phyloP scores from a whole-genome alignment of 805 yeast species.

The Blastobotrys muscicola region DNA sequence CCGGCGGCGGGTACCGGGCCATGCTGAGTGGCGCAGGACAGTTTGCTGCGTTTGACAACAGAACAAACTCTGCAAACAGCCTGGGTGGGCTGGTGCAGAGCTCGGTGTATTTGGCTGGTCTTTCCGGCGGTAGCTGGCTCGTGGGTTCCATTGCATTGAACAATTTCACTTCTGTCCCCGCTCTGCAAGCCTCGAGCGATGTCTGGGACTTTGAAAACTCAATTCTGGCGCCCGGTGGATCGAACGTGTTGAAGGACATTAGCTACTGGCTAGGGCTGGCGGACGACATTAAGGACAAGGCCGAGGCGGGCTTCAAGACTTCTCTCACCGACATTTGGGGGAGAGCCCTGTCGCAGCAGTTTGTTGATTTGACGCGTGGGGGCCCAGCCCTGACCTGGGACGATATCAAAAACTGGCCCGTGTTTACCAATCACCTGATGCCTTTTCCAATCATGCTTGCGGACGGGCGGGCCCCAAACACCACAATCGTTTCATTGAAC shows the following conservation, averaged over 20 bases:
- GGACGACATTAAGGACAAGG: conserved; percentile 44
- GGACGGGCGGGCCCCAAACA: conserved; percentile 35
- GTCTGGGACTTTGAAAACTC: conserved; percentile 64
- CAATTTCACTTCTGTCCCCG: conserved; percentile 64
- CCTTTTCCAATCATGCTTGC: conserved; percentile 64
- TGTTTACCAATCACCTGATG: conserved; percentile 52
- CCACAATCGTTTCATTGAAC: conserved; percentile 46
- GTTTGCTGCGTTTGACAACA: conserved; percentile 65
- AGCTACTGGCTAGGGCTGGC: conserved; percentile 36
- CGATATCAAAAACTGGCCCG: conserved; percentile 49
- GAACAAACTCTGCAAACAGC: conserved; percentile 46
- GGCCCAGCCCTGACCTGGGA: conserved; percentile 56
- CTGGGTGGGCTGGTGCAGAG: conserved; percentile 69
- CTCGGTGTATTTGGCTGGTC: conserved; percentile 61
- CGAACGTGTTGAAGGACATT: conserved; percentile 42
- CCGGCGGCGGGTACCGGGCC: conserved; percentile 90
- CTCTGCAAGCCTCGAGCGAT: conserved; percentile 36
- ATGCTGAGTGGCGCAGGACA: conserved; percentile 82
- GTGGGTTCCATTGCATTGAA: conserved; percentile 59
- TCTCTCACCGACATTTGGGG: conserved; percentile 79
- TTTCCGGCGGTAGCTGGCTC: conserved; percentile 83
- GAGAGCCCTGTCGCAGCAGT: conserved; percentile 61
- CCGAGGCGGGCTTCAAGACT: conserved; percentile 57
- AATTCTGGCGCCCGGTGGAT: conserved; percentile 55
- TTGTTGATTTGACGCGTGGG: conserved; percentile 51